Conservation (phyloP, 495 filamentous ascomycete species). For the Annulohypoxylon bovei region DNA sequence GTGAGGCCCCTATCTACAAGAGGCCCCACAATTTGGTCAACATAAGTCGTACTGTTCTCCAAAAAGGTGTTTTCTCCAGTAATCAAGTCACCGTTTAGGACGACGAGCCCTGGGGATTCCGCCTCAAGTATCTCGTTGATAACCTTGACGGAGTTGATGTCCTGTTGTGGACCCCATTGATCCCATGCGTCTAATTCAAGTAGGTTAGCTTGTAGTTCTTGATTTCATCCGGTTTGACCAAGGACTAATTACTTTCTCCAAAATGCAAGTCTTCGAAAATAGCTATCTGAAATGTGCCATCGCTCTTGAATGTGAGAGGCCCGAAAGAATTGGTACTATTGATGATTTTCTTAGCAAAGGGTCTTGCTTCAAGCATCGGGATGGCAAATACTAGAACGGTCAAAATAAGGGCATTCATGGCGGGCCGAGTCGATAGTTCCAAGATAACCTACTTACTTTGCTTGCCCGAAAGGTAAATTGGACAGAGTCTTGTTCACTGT, state of each 20-base stretch:
- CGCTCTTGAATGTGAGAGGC: slow-evolving; percentile 51
- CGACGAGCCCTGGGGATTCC: slow-evolving; percentile 67
- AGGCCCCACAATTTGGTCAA: slow-evolving; percentile 69
- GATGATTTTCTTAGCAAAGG: slow-evolving; percentile 14
- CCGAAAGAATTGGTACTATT: slow-evolving; percentile 30
- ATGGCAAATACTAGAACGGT: slow-evolving; percentile 3
- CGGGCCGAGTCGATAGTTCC: not conserved
- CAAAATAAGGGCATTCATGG: slow-evolving; percentile 16
- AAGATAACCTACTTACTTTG: slow-evolving; percentile 24
- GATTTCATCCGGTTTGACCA: not conserved
- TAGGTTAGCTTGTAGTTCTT: slow-evolving; percentile 2
- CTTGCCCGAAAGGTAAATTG: not conserved
- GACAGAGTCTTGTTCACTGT: slow-evolving; percentile 9
- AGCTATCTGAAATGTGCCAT: slow-evolving; percentile 60
- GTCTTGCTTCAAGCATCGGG: slow-evolving; percentile 22
- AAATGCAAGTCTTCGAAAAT: slow-evolving; percentile 77
- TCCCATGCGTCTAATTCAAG: slow-evolving; percentile 55
- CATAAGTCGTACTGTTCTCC: slow-evolving; percentile 66
- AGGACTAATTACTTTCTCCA: slow-evolving; percentile 62
- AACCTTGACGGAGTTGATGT: slow-evolving; percentile 66
- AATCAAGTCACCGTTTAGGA: slow-evolving; percentile 80
- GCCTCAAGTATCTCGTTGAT: slow-evolving; percentile 68
- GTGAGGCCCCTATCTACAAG: slow-evolving; percentile 60
- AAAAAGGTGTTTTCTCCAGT: slow-evolving; percentile 71
- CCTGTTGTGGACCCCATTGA: slow-evolving; percentile 68